Percentiles rank a stretch among this genome's conserved stretches.
phyloP scores from a whole-genome alignment of 306 rosid genomes.

The Quercus agrifolia region DNA sequence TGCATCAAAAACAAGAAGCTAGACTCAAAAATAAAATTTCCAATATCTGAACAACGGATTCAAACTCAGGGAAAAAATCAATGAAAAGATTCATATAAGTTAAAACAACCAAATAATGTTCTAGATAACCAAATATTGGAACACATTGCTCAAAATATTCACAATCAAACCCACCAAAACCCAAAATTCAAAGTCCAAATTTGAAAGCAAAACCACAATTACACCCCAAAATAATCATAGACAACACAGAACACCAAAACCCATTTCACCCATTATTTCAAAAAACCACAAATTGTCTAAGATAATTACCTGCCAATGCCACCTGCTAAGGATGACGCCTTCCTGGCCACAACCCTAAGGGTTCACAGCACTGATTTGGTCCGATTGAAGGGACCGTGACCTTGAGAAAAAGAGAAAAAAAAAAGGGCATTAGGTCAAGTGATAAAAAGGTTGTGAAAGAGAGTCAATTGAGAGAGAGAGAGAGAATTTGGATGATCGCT shows the following conservation, averaged over 20 bases:
- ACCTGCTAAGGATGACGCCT: slow-evolving; percentile 91
- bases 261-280: neutral
- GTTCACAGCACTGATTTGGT: slow-evolving; percentile 80
- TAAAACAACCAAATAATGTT: neutral
- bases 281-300: neutral
- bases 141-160: slow-evolving; percentile 26
- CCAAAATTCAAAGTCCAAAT: neutral
- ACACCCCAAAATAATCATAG: neutral
- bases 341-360: slow-evolving; percentile 87
- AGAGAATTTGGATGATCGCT: too few species aligned
- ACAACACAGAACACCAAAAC: neutral
- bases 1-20: neutral
- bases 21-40: neutral
- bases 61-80: neutral
- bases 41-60: neutral
- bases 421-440: too few species aligned
- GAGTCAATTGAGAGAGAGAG: too few species aligned
- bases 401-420: too few species aligned
- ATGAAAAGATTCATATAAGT: neutral
- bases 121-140: slow-evolving; percentile 21
- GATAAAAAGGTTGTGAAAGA: too few species aligned
- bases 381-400: too few species aligned
- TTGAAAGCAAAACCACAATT: slow-evolving; percentile 24
- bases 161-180: neutral
- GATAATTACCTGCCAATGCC: slow-evolving; percentile 98